These are phyloP conservation scores for Cladosporium sp. DNA, from an alignment of 2,329 filamentous ascomycete species.

Conservation along the genomic window DNA sequence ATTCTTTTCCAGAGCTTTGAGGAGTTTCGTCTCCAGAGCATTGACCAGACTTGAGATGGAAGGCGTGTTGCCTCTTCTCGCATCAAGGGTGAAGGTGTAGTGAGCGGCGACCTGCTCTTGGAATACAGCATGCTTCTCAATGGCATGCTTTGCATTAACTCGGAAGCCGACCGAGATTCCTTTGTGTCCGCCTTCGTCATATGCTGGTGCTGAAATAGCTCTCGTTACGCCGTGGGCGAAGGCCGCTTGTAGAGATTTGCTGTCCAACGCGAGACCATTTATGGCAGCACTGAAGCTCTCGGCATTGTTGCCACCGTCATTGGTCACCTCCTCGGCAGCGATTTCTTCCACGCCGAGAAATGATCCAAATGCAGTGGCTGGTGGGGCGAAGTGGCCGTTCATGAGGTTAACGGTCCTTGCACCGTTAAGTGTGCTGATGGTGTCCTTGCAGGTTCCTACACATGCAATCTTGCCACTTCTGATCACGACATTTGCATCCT, in stretches of 20 bases:
- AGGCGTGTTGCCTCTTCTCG: constrained; percentile 43
- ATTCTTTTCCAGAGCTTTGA: constrained; percentile 45
- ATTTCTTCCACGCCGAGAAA: constrained; percentile 61
- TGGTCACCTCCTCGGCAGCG: constrained; percentile 49
- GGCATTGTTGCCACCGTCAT: constrained; percentile 48
- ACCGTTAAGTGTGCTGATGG: constrained; percentile 40
- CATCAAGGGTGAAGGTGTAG: constrained; percentile 50
- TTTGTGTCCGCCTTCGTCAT: constrained; percentile 28
- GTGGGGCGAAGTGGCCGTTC: constrained; percentile 58
- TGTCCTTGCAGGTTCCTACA: constrained; percentile 49
- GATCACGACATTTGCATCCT: constrained; percentile 46
- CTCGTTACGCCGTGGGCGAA: constrained; percentile 36
- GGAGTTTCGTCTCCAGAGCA: constrained; percentile 50
- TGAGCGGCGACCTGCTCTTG: constrained; percentile 35
- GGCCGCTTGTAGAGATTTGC: constrained; percentile 36
- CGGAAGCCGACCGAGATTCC: constrained; percentile 37
- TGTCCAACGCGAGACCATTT: constrained; percentile 39
- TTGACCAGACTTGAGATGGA: constrained; percentile 55
- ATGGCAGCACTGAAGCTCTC: constrained; percentile 54
- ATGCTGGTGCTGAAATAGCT: constrained; percentile 36
- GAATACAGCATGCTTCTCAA: constrained; percentile 36
- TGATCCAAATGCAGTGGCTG: constrained; percentile 59
- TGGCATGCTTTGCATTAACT: constrained; percentile 31
- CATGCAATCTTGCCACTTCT: constrained; percentile 53
- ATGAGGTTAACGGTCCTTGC: constrained; percentile 45